Conservation (phyloP, 305 asterid species). For the Solanum hybrid region DNA sequence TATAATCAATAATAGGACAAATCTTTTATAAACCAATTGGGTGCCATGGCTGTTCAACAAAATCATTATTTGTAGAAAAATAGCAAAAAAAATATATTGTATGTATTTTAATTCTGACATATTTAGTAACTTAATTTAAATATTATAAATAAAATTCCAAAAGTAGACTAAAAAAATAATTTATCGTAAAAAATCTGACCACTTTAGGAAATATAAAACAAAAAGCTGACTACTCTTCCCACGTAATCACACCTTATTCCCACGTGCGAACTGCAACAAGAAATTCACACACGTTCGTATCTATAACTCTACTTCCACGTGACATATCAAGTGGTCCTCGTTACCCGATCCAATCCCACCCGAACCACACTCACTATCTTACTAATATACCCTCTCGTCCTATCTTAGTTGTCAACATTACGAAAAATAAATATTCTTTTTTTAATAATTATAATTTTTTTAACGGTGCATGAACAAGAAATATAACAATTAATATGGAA, state of each 20-base stretch:
- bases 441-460: not conserved
- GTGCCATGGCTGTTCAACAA: not conserved
- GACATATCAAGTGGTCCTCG: not conserved
- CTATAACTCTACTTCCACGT: not conserved
- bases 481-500: not conserved
- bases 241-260: not conserved
- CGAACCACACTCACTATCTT: not conserved
- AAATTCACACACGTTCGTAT: not conserved
- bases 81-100: not conserved
- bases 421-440: accelerated
- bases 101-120: not conserved
- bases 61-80: not conserved
- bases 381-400: not conserved
- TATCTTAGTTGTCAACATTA: not conserved
- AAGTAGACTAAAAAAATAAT: not conserved
- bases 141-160: not conserved
- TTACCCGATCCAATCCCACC: accelerated
- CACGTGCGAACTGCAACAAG: not conserved
- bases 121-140: not conserved
- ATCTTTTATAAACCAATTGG: not conserved
- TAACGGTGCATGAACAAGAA: not conserved
- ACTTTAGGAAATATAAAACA: not conserved
- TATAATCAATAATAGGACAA: not conserved
- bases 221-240: not conserved
- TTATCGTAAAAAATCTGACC: not conserved